These are phyloP conservation scores for Lasiosphaeria miniovina DNA, from an alignment of 495 filamentous ascomycete genomes.

Conservation along the genomic window DNA sequence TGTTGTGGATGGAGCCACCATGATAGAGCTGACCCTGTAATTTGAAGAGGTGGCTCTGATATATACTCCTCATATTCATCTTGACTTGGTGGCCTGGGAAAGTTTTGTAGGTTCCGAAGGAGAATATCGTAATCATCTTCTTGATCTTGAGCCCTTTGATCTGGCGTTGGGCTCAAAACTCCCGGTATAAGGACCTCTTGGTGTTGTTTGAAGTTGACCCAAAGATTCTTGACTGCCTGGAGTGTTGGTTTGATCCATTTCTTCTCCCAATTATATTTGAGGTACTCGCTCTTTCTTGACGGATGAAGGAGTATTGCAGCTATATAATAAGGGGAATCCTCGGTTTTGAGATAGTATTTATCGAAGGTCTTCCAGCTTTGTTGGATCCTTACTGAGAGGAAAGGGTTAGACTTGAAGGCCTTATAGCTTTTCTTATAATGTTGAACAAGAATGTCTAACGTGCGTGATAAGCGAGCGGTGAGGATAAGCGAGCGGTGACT, in stretches of 20 bases:
- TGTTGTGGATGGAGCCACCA: too few species aligned
- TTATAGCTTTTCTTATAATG: constrained; percentile 2
- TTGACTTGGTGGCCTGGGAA: too few species aligned
- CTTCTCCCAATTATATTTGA: background rate
- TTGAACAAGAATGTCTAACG: constrained; percentile 3
- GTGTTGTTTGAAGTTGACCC: constrained; percentile 2
- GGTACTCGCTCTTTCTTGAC: background rate
- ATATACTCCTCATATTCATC: too few species aligned
- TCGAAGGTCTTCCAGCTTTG: constrained; percentile 1
- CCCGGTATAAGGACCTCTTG: background rate
- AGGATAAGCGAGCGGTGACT: too few species aligned
- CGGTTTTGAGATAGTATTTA: constrained; percentile 9
- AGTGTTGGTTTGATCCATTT: constrained; percentile 1
- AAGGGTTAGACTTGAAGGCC: background rate
- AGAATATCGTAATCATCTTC: background rate
- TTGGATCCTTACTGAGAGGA: background rate
- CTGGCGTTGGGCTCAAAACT: background rate
- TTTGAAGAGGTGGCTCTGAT: too few species aligned
- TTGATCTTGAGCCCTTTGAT: background rate
- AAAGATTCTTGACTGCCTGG: constrained; percentile 1
- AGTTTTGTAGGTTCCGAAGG: too few species aligned
- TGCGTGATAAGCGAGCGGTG: too few species aligned
- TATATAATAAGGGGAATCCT: constrained; percentile 3
- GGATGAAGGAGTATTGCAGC: background rate
- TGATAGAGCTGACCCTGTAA: too few species aligned